Evolutionary conservation across 2,329 filamentous ascomycete genomes (phyloP).

Genomic region (Colletotrichum filicis): DNA sequence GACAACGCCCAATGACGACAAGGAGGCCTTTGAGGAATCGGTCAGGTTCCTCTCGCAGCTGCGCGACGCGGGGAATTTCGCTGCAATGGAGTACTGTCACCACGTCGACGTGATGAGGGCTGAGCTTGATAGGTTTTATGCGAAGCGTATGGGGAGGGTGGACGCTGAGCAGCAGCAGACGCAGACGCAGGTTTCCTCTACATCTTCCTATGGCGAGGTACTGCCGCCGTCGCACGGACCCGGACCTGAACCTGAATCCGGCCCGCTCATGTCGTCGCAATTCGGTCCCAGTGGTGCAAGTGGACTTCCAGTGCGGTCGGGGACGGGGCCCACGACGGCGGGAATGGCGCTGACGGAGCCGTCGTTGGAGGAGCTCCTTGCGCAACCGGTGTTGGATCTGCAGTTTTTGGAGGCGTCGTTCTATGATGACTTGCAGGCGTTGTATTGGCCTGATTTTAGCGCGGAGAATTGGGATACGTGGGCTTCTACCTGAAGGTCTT

Average conservation of each 20-base stretch:
- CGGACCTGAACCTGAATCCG: not conserved
- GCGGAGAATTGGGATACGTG: constrained; percentile 32
- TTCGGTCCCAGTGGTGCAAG: not conserved
- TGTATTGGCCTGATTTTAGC: constrained; percentile 37
- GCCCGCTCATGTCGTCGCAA: not conserved
- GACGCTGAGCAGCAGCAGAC: too few relatives aligned
- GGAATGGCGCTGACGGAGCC: constrained; percentile 50
- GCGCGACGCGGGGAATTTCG: constrained; percentile 51
- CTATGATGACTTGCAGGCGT: constrained; percentile 35
- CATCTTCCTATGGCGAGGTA: not conserved
- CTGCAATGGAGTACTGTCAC: constrained; percentile 52
- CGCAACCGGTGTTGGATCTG: constrained; percentile 46
- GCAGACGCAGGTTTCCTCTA: not conserved
- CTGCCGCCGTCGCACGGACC: not conserved
- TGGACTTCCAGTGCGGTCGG: not conserved
- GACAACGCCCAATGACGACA: constrained; percentile 41
- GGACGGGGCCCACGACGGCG: constrained; percentile 38
- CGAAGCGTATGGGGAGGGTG: not conserved
- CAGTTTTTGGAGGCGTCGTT: constrained; percentile 44
- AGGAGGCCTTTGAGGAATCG: constrained; percentile 51
- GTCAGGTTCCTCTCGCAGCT: constrained; percentile 50
- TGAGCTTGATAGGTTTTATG: constrained; percentile 12
- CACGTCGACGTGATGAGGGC: constrained; percentile 49
- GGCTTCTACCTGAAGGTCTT: not conserved
- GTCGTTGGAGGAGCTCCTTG: constrained; percentile 47